A percentile compares a stretch with the other conserved stretches of the same genome.
These are phyloP conservation scores for Spongospora subterranea DNA, from an alignment of 208 protist genomes.

Conservation along the genomic window DNA sequence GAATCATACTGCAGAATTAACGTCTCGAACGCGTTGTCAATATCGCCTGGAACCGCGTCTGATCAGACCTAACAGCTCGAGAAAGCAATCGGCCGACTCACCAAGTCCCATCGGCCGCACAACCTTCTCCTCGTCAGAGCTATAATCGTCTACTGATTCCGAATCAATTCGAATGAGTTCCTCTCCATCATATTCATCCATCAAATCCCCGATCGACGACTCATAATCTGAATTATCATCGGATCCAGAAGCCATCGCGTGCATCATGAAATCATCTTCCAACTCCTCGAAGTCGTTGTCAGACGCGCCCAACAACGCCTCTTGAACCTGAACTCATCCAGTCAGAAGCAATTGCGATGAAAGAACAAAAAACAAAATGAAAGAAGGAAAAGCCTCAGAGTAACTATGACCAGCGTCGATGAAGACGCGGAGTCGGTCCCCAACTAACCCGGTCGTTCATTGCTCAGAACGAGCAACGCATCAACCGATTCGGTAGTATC, in stretches of 20 bases:
- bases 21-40: not conserved
- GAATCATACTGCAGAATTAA: slow-evolving; percentile 43
- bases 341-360: not conserved
- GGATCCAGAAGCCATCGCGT: not conserved
- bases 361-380: not conserved
- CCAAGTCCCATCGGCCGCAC: not conserved
- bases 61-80: not conserved
- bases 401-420: not conserved
- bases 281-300: slow-evolving; percentile 46
- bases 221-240: not conserved
- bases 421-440: not conserved
- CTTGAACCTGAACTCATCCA: not conserved
- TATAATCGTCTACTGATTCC: not conserved
- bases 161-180: not conserved
- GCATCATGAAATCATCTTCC: slow-evolving; percentile 24
- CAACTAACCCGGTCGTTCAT: slow-evolving; percentile 33
- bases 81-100: not conserved
- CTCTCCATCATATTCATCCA: not conserved
- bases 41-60: not conserved
- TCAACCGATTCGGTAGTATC: slow-evolving; percentile 49
- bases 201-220: not conserved
- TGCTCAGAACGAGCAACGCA: not conserved
- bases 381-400: not conserved
- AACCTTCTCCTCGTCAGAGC: not conserved
- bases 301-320: not conserved